Percentiles rank a stretch among this genome's conserved stretches.
phyloP scores from a whole-genome alignment of 495 filamentous ascomycete genomes.

The Geoglossum glabrum region DNA sequence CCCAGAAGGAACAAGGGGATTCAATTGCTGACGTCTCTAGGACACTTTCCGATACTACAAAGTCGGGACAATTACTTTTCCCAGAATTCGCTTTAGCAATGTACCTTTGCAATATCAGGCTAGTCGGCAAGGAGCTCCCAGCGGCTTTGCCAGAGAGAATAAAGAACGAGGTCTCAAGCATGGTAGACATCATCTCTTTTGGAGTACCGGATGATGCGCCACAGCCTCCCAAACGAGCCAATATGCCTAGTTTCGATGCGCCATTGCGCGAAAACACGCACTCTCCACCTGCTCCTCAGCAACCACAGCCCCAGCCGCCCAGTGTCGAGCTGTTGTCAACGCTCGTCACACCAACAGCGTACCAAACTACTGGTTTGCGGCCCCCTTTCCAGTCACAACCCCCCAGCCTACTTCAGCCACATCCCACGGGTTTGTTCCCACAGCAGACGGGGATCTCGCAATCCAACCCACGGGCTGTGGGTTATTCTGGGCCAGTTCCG shows the following conservation, averaged over 20 bases:
- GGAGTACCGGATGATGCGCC: slow-evolving; percentile 63
- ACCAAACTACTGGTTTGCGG: slow-evolving; percentile 26
- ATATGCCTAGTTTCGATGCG: slow-evolving; percentile 62
- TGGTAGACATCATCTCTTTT: slow-evolving; percentile 99
- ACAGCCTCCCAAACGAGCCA: slow-evolving; percentile 31
- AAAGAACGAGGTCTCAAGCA: slow-evolving; percentile 92
- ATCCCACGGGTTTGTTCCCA: slow-evolving; percentile 22
- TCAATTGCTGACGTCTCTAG: slow-evolving; percentile 19
- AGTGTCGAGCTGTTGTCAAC: slow-evolving; percentile 61
- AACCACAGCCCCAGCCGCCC: slow-evolving; percentile 65
- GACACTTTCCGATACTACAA: slow-evolving; percentile 92
- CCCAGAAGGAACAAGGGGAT: background rate
- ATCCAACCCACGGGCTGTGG: slow-evolving; percentile 30
- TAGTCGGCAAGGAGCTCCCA: slow-evolving; percentile 71
- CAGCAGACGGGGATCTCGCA: slow-evolving; percentile 25
- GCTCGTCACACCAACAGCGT: slow-evolving; percentile 60
- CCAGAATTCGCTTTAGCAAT: slow-evolving; percentile 96
- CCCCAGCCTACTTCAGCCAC: slow-evolving; percentile 30
- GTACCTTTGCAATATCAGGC: slow-evolving; percentile 92
- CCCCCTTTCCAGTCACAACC: slow-evolving; percentile 25
- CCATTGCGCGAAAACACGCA: slow-evolving; percentile 39
- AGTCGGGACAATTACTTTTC: slow-evolving; percentile 89
- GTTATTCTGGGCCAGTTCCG: slow-evolving; percentile 57
- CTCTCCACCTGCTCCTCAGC: slow-evolving; percentile 55
- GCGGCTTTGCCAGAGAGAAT: slow-evolving; percentile 58